Evolutionary conservation across 2,329 filamentous ascomycete species (phyloP).

Genomic region (Botryotinia narcissicola): DNA sequence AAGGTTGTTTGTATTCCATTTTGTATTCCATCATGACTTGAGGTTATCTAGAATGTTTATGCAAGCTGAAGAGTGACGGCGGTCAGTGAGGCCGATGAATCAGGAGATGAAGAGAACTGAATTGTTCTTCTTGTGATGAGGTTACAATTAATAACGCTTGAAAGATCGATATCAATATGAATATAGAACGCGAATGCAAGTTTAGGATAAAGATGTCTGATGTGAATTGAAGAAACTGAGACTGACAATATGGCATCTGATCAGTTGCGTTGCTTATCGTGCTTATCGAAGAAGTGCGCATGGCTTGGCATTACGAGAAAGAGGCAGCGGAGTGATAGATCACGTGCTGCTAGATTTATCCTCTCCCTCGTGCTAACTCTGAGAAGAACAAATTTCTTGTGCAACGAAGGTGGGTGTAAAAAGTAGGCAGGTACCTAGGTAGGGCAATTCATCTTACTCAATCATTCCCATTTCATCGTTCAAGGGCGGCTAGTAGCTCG

Average conservation of each 20-base stretch:
- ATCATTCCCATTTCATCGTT: not conserved
- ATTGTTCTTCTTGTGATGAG: not conserved
- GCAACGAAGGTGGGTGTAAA: not conserved
- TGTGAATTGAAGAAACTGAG: not conserved
- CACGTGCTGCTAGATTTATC: not conserved
- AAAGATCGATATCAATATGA: not conserved
- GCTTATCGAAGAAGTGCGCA: not conserved
- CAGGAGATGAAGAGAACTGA: not conserved
- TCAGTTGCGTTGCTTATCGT: not conserved
- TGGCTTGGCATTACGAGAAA: slow-evolving; percentile 9
- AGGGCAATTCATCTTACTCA: not conserved
- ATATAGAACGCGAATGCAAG: not conserved
- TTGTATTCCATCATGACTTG: slow-evolving; percentile 14
- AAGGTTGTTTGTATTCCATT: slow-evolving; percentile 30
- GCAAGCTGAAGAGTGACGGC: not conserved
- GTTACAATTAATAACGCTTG: not conserved
- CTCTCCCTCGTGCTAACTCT: not conserved
- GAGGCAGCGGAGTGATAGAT: no score
- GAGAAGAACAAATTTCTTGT: not conserved
- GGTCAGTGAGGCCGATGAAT: not conserved
- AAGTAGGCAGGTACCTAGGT: not conserved
- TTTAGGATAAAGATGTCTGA: not conserved
- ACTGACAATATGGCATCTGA: not conserved
- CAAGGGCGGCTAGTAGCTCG: not conserved
- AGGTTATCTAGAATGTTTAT: not conserved